Evolutionary conservation across 2,329 filamentous ascomycete species (phyloP), one percentile per base, ranked within the genome.

Genomic region (Aspergillus persii): DNA sequence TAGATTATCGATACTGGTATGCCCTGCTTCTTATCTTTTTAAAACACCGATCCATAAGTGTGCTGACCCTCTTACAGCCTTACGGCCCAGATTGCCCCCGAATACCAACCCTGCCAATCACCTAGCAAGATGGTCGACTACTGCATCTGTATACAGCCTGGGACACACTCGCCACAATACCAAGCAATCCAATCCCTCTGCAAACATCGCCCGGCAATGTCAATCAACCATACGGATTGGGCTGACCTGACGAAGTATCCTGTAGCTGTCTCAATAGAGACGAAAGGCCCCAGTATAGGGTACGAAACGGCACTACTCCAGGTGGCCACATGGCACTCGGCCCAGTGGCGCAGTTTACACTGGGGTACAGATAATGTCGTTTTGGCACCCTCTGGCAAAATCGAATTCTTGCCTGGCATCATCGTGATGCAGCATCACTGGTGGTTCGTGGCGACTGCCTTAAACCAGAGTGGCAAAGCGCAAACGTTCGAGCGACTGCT

Each of bases 1-100:
- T 56, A 36, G 54, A 56, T 47, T 56, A 56, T 41, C 31, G 30
- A 50, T 56, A 31, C 54, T 56, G 54, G 54, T 56, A 54, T 54
- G 11, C 15, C 52, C 52, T 54, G 52, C 26, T 54, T 46, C 23
- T 41, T 41, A 55, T 56, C 33, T 47, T 30, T 50, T 50, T 23
- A n/a, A 39, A 39, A 56, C 27, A 8, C 8, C 11, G 2, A 36
- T 36, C 8, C 33, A 11, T 36, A 6, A 6, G 33, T 11, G 33
- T 36, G 33, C 33, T 36, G 11, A 11, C 33, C 33, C 33, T 8
- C 33, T 36, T 36, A 9, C 33, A 36, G 33, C 33, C 33, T 36
- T 36, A 36, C 33, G 11, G 33, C 8, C 33, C 33, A 36, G 33
- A 36, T 36, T 36, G 5, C 33, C 33, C 33, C 33, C 3, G 33